Percentiles rank a stretch among this genome's conserved stretches.
Conservation (phyloP, 2,329 filamentous ascomycete species). For the Xylariaceae sp. region DNA sequence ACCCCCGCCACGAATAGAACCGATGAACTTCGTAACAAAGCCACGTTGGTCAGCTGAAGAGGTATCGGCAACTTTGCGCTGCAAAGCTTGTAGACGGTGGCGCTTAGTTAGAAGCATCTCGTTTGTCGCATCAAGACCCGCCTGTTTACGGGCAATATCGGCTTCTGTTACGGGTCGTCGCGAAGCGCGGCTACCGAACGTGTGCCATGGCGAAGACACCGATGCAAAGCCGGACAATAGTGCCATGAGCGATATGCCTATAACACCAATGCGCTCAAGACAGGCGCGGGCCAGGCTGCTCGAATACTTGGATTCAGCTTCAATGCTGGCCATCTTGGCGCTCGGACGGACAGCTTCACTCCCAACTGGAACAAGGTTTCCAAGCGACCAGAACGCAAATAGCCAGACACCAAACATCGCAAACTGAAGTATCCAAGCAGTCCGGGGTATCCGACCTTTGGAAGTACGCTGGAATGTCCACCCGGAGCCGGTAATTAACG, state of each 20-base stretch:
- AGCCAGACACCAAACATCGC: conserved; percentile 70
- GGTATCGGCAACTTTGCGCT: conserved; percentile 58
- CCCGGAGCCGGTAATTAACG: conserved; percentile 59
- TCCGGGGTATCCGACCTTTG: conserved; percentile 57
- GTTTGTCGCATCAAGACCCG: conserved; percentile 74
- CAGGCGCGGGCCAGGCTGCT: conserved; percentile 55
- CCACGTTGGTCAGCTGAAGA: conserved; percentile 52
- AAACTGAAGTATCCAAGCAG: conserved; percentile 67
- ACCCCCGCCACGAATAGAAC: conserved; percentile 67
- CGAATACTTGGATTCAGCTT: conserved; percentile 42
- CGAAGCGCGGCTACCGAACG: conserved; percentile 65
- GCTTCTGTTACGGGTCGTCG: conserved; percentile 68
- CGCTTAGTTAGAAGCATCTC: conserved; percentile 79
- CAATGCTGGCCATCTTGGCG: conserved; percentile 42
- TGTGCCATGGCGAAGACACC: conserved; percentile 86
- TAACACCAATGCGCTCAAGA: conserved; percentile 74
- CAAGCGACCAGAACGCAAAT: conserved; percentile 75
- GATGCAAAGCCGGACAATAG: conserved; percentile 86
- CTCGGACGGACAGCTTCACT: conserved; percentile 47
- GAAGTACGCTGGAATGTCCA: conserved; percentile 64
- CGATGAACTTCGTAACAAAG: conserved; percentile 74
- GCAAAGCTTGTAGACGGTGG: conserved; percentile 69
- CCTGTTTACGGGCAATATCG: conserved; percentile 76
- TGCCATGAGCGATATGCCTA: conserved; percentile 85
- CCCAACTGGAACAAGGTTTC: conserved; percentile 58